phyloP scores from a whole-genome alignment of 2,329 filamentous ascomycete genomes.

The Sarocladium brachiariae region DNA sequence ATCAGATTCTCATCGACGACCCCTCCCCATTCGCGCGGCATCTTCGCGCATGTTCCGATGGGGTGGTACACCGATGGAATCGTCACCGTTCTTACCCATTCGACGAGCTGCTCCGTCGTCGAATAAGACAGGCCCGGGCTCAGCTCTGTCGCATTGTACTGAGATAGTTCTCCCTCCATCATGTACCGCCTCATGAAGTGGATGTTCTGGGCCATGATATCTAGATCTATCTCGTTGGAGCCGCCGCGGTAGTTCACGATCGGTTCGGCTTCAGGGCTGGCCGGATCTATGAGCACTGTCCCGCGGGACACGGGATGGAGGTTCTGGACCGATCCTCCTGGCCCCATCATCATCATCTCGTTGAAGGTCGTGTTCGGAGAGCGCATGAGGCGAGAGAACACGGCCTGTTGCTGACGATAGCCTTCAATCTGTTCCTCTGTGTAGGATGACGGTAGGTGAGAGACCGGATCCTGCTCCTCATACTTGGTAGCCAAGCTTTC shows the following conservation, averaged over 20 bases:
- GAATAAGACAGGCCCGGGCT: slow-evolving; percentile 16
- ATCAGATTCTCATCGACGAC: slow-evolving; percentile 21
- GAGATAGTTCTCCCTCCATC: slow-evolving; percentile 15
- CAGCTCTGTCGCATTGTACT: slow-evolving; percentile 16
- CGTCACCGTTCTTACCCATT: slow-evolving; percentile 16
- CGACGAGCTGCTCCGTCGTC: slow-evolving; percentile 16
- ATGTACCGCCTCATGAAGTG: slow-evolving; percentile 21
- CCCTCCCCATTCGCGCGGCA: slow-evolving; percentile 21
- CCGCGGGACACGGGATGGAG: slow-evolving; percentile 19
- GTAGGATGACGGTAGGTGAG: slow-evolving; percentile 17
- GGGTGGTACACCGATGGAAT: slow-evolving; percentile 22
- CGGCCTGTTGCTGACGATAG: slow-evolving; percentile 34
- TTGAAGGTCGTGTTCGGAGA: slow-evolving; percentile 32
- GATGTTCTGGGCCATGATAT: slow-evolving; percentile 19
- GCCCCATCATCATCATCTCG: slow-evolving; percentile 32
- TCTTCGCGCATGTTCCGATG: slow-evolving; percentile 21
- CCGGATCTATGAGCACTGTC: slow-evolving; percentile 16
- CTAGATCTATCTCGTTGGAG: slow-evolving; percentile 19
- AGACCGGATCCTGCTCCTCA: slow-evolving; percentile 15
- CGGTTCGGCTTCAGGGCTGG: slow-evolving; percentile 16
- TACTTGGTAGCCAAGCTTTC: slow-evolving; percentile 14
- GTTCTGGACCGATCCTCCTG: slow-evolving; percentile 19
- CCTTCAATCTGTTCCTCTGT: slow-evolving; percentile 17
- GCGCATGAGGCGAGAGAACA: slow-evolving; percentile 16
- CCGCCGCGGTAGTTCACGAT: slow-evolving; percentile 21